phyloP scores from a whole-genome alignment of 1,284 basidiomycete genomes.

The Macrocybe sp. region DNA sequence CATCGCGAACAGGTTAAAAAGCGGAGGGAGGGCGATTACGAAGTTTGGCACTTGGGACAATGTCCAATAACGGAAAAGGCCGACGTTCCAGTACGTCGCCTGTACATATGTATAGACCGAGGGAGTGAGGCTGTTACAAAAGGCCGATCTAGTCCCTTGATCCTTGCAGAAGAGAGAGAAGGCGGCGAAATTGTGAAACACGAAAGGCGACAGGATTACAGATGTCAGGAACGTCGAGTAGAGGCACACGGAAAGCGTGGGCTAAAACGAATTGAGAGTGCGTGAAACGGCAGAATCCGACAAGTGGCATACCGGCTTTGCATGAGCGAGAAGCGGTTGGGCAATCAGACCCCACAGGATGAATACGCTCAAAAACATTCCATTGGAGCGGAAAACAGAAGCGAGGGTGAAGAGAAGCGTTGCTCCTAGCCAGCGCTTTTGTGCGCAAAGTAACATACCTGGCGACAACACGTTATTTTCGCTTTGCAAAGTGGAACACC shows the following conservation, averaged over 20 bases:
- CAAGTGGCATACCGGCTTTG: not conserved
- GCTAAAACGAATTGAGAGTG: slow-evolving; percentile 10
- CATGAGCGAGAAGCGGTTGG: slow-evolving; percentile 36
- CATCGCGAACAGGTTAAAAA: slow-evolving; percentile 47
- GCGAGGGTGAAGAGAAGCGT: slow-evolving; percentile 64
- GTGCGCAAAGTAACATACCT: slow-evolving; percentile 62
- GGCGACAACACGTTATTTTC: slow-evolving; percentile 5
- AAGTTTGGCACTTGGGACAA: slow-evolving; percentile 85
- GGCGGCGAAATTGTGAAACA: slow-evolving; percentile 64
- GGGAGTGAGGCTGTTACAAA: slow-evolving; percentile 66
- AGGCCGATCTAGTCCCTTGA: slow-evolving; percentile 29
- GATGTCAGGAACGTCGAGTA: slow-evolving; percentile 37
- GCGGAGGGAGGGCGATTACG: slow-evolving; percentile 70
- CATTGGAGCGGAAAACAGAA: slow-evolving; percentile 77
- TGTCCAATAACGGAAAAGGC: slow-evolving; percentile 87
- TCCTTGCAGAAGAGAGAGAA: slow-evolving; percentile 61
- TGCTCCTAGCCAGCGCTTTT: slow-evolving; percentile 45
- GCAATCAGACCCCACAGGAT: slow-evolving; percentile 66
- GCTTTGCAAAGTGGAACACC: not conserved
- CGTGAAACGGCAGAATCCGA: slow-evolving; percentile 16
- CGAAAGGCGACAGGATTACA: slow-evolving; percentile 59
- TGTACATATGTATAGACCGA: slow-evolving; percentile 86
- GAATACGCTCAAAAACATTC: slow-evolving; percentile 71
- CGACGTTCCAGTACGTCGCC: slow-evolving; percentile 82
- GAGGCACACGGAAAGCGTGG: slow-evolving; percentile 17